A percentile compares a stretch with the other conserved stretches of the same genome.
These are phyloP conservation scores for Cavenderia fasciculata DNA, from an alignment of 78 protist species.

Conservation along the genomic window DNA sequence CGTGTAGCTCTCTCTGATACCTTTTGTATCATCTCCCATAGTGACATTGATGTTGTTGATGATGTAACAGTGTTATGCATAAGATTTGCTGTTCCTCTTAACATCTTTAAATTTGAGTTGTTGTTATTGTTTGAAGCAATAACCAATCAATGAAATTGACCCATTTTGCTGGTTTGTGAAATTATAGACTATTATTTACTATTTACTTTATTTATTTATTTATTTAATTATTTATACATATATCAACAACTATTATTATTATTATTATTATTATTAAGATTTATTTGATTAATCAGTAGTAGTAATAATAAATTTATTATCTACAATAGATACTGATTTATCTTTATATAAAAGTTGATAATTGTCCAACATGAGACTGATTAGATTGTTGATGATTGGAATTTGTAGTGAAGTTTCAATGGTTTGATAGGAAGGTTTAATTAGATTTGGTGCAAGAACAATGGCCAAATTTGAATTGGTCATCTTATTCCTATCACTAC, in stretches of 20 bases:
- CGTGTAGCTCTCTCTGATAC: constrained; percentile 70
- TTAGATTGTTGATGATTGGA: constrained; percentile 66
- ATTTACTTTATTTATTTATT: too few relatives aligned
- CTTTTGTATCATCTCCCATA: constrained; percentile 30
- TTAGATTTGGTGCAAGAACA: constrained; percentile 74
- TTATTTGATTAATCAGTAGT: background rate
- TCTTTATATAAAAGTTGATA: constrained; percentile 19
- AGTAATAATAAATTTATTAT: background rate
- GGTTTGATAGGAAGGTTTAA: constrained; percentile 45
- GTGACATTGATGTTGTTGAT: background rate
- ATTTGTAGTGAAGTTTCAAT: constrained; percentile 59
- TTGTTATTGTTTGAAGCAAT: too few relatives aligned
- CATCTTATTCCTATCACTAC: constrained; percentile 56
- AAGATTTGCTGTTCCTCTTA: too few relatives aligned
- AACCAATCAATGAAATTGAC: too few relatives aligned
- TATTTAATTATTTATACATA: too few relatives aligned
- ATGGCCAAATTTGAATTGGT: constrained; percentile 57
- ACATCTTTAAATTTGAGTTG: too few relatives aligned
- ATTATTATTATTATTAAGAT: too few relatives aligned
- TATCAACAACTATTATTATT: too few relatives aligned
- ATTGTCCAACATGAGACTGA: constrained; percentile 27
- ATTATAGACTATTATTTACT: too few relatives aligned
- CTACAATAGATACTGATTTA: background rate
- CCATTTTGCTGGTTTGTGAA: too few relatives aligned
- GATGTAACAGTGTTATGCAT: too few relatives aligned